Evolutionary conservation across 2,329 filamentous ascomycete genomes (phyloP), one percentile per base, ranked within the genome.

Genomic region (Dendrostoma leiphaemia): DNA sequence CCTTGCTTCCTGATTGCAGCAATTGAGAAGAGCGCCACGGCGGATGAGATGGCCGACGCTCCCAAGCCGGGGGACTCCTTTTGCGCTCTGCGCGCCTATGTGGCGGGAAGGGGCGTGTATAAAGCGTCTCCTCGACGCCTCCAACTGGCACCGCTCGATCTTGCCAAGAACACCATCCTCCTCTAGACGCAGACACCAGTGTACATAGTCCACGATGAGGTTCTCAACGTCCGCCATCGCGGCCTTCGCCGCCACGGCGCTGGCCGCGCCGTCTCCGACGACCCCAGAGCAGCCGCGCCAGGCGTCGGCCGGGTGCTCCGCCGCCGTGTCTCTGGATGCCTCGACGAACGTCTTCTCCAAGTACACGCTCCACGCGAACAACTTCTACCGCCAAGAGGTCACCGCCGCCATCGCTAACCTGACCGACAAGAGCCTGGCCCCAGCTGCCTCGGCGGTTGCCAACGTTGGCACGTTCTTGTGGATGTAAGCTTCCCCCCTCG

Each of bases 281-380:
- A 65, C 64, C 21, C 54, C 58, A 51, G 58, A 65, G 53, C 41
- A 64, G 56, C 67, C 65, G 19, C 63, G 66, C 13, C 60, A 64
- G 54, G 65, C 65, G 21, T 55, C 61, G 6, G 55, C 62, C 6
- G 69, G 60, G 32, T 74, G 70, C 63, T 54, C 64, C 34, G 65
- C 69, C 17, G 64, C 69, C 54, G 71, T 73, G 56, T 65, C 61
- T 51, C 66, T 74, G 54, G 68, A 73, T 43, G 69, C 70, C 59
- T 66, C 54, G 59, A 69, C 65, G 59, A 74, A 74, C 61, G 61
- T 70, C 38, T 74, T 64, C 57, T 60, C 64, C 51, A 64, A 66
- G 60, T 73, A 74, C 66, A 72, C 60, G 37, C 69, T 74, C 47
- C 71, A 74, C 60, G 56, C 70, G 60, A 73, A 72, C 67, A 65